Conservation (phyloP, 441 rosid genomes). For the Populus hybrid region DNA sequence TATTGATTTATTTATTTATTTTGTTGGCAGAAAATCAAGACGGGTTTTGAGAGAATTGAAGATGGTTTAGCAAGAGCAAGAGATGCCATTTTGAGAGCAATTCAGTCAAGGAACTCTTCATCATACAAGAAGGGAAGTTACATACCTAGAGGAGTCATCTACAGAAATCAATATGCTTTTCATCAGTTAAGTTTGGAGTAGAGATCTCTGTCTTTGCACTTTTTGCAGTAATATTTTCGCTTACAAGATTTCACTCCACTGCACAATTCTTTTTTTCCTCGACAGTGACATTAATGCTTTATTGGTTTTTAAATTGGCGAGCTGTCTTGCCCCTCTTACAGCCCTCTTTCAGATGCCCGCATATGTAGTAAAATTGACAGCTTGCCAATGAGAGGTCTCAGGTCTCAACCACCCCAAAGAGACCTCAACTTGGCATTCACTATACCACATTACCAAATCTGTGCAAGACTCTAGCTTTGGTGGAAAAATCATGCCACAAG, state of each 20-base stretch:
- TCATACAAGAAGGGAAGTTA: background rate
- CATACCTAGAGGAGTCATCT: background rate
- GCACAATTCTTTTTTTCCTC: too few relatives aligned
- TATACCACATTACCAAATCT: too few relatives aligned
- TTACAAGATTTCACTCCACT: too few relatives aligned
- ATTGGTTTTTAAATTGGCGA: background rate
- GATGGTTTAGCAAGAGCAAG: background rate
- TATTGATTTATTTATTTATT: background rate
- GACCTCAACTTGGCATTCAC: too few relatives aligned
- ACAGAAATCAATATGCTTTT: background rate
- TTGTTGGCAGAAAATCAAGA: background rate
- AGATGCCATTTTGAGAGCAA: background rate
- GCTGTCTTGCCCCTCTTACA: background rate
- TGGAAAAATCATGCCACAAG: too few relatives aligned
- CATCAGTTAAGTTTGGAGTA: constrained; percentile 3
- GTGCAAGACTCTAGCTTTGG: too few relatives aligned
- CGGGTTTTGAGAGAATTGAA: background rate
- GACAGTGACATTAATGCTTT: background rate
- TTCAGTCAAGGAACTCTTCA: background rate
- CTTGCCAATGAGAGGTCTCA: too few relatives aligned
- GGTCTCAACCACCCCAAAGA: too few relatives aligned
- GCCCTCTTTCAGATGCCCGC: background rate
- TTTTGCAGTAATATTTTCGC: too few relatives aligned
- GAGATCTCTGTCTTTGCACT: background rate
- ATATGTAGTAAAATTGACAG: too few relatives aligned